A percentile compares a stretch with the other conserved stretches of the same genome.
Conservation (phyloP, 371 early-diverging fungal species). For the Phascolomyces articulosus region DNA sequence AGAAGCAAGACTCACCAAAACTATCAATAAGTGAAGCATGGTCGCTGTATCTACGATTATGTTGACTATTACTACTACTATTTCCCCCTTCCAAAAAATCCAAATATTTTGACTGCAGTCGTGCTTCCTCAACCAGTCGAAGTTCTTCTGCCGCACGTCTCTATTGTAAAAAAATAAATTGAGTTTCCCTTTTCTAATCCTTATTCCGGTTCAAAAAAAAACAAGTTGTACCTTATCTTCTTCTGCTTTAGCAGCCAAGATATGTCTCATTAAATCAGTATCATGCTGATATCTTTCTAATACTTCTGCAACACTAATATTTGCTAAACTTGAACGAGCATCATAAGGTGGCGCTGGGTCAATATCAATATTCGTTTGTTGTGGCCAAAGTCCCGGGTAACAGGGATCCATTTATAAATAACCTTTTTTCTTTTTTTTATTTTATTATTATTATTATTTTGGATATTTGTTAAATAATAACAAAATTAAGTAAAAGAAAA, state of each 20-base stretch:
- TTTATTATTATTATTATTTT: too few relatives aligned
- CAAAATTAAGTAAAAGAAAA: background rate
- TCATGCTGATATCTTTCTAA: slow-evolving; percentile 51
- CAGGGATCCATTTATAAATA: slow-evolving; percentile 5
- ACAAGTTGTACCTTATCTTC: slow-evolving; percentile 47
- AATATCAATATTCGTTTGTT: background rate
- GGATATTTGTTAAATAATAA: too few relatives aligned
- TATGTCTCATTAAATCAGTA: slow-evolving; percentile 52
- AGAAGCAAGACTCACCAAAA: slow-evolving; percentile 18
- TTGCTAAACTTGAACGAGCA: slow-evolving; percentile 25
- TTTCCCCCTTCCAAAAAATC: slow-evolving; percentile 30
- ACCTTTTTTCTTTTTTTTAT: too few relatives aligned
- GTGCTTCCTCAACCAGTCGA: slow-evolving; percentile 46
- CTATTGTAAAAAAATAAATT: slow-evolving; percentile 14
- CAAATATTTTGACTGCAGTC: slow-evolving; percentile 43
- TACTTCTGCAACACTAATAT: slow-evolving; percentile 50
- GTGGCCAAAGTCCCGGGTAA: slow-evolving; percentile 8
- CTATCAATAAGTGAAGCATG: slow-evolving; percentile 33
- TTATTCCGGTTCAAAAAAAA: background rate
- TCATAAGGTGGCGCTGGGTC: slow-evolving; percentile 12
- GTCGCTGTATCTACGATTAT: slow-evolving; percentile 26
- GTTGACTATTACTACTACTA: slow-evolving; percentile 9
- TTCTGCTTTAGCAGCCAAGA: slow-evolving; percentile 54
- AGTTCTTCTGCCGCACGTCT: slow-evolving; percentile 51
- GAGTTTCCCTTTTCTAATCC: too few relatives aligned